Conservation (phyloP, 208 protist species). For the Leptomonas pyrrhocoris region DNA sequence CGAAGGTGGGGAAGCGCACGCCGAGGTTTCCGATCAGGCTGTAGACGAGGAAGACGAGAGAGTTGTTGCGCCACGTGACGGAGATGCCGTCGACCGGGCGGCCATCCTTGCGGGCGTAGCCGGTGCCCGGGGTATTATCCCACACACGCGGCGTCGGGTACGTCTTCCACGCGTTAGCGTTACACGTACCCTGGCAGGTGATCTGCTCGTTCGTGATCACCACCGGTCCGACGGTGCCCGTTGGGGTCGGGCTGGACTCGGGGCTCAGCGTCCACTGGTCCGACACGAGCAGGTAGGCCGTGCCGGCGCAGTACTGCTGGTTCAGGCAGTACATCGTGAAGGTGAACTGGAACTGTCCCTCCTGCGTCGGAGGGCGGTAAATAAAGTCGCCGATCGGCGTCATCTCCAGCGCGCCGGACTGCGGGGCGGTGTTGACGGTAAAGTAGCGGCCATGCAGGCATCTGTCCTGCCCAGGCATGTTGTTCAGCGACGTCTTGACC, state of each 20-base stretch:
- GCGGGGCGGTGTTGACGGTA: conserved; percentile 46
- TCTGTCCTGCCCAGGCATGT: conserved; percentile 56
- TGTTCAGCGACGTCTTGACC: conserved; percentile 63
- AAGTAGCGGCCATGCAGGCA: conserved; percentile 80
- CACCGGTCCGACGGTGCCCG: conserved; percentile 3
- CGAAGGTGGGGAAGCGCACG: conserved; percentile 85
- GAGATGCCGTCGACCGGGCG: conserved; percentile 55
- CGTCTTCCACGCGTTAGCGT: conserved; percentile 71
- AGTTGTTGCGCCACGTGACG: conserved; percentile 62
- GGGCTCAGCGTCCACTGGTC: conserved; percentile 48
- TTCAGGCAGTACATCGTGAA: conserved; percentile 80
- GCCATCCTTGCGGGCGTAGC: conserved; percentile 62
- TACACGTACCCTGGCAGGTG: conserved; percentile 75
- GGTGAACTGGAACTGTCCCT: conserved; percentile 55
- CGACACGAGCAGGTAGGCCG: conserved; percentile 70
- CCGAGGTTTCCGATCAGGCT: conserved; percentile 80
- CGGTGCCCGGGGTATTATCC: conserved; percentile 62
- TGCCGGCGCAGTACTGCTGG: conserved; percentile 60
- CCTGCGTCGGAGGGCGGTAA: conserved; percentile 47
- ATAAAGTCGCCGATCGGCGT: conserved; percentile 72
- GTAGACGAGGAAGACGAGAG: conserved; percentile 72
- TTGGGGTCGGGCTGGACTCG: conserved; percentile 24
- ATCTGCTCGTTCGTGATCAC: conserved; percentile 64
- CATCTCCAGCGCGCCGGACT: conserved; percentile 52
- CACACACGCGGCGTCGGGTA: conserved; percentile 60